Base-by-base conservation (phyloP, 306 rosid genomes). In the Comarum palustre region DNA sequence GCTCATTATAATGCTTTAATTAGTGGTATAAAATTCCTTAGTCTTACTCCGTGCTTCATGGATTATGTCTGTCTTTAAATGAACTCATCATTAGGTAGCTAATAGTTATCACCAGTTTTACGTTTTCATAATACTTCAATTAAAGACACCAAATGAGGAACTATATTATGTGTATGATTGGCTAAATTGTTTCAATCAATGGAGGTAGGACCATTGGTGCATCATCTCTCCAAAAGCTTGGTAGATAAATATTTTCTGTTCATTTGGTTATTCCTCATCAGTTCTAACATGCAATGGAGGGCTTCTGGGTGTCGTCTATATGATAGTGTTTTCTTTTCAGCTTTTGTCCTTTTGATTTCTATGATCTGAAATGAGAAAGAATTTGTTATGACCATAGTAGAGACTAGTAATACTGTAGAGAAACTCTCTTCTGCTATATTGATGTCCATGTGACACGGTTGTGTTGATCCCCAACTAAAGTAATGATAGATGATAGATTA, bases 281-380 rank as follows among this genome's bases (percentile, higher is more conserved):
- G 11, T 60, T 46, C 46, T 70, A 60, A 46, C 38, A 29, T 43
- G 38, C 24, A 31, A 24, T 1, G 4, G 59, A 63, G 25, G 25
- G 50, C 51, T 24, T 48, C 64, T 8, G 36, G 62, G 42, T 63
- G 22, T 13, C 19, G 24, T 74, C 70, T 47, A 59, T 65, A 48
- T 12, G 11, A 48, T 74, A 15, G 15, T 72, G 71, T 12, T 66
- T 9, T 19, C 20, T 10, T 48, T 64, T 66, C 64, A 39, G 57
- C 64, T 17, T 25, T 52, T 20, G 22, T 66, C 42, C 36, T n/a
- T 34, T 46, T 46, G n/a, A 46, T 14, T 46, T 46, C 51, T 14
- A 46, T 14, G 51, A 46, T 6, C 13, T 52, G 51, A 39, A 52
- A n/a, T 7, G 25, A 17, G 25, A 22, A 65, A 75, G 17, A 17